These are phyloP conservation scores for Geotrichum restrictum DNA, from an alignment of 1,139 yeast genomes.

Conservation along the genomic window DNA sequence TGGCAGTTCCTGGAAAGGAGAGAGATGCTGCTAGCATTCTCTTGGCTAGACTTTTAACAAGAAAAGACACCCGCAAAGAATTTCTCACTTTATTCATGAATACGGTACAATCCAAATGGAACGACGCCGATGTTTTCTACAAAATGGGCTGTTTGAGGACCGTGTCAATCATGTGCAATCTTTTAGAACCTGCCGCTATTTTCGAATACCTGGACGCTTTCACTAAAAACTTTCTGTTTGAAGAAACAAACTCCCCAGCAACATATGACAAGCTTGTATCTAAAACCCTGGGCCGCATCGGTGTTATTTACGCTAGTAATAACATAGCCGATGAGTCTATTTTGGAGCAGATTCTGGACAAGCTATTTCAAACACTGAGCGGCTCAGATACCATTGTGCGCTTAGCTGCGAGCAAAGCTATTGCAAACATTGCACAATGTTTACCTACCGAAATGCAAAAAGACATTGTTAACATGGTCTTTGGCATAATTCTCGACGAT, in stretches of 20 bases:
- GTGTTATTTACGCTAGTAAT: constrained; percentile 6
- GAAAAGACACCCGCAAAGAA: constrained; percentile 37
- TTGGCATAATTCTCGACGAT: constrained; percentile 33
- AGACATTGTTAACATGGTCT: constrained; percentile 39
- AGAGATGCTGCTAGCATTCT: constrained; percentile 46
- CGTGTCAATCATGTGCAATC: constrained; percentile 23
- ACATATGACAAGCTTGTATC: constrained; percentile 29
- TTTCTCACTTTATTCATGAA: constrained; percentile 26
- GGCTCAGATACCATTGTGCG: constrained; percentile 43
- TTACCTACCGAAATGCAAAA: constrained; percentile 35
- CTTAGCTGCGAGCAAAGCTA: constrained; percentile 46
- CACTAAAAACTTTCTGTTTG: neutral
- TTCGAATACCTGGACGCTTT: constrained; percentile 1
- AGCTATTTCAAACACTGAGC: constrained; percentile 29
- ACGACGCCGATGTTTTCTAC: constrained; percentile 17
- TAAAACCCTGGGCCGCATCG: constrained; percentile 41
- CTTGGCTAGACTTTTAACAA: constrained; percentile 43
- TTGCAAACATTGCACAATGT: constrained; percentile 40
- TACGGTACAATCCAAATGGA: constrained; percentile 12
- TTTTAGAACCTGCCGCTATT: constrained; percentile 22
- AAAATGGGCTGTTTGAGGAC: constrained; percentile 30
- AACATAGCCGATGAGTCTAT: constrained; percentile 5
- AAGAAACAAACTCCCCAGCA: neutral
- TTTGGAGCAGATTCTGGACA: constrained; percentile 11
- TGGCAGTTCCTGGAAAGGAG: constrained; percentile 48